A percentile compares a stretch with the other conserved stretches of the same genome.
phyloP scores from a whole-genome alignment of 106 monocot species.

The Phalaenopsis aphrodite region DNA sequence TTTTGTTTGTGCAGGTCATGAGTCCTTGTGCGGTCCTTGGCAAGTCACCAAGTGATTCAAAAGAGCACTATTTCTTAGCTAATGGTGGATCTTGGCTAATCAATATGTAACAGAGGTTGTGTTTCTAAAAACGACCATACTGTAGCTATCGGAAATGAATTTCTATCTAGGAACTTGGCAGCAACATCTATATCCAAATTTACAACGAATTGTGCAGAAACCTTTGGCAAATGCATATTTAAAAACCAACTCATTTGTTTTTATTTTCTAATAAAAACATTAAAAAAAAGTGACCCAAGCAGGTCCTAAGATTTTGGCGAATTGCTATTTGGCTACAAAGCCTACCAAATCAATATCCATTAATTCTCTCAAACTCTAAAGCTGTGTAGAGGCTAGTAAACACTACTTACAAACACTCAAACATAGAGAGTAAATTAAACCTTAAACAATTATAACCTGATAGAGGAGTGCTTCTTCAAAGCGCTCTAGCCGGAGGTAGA shows the following conservation, averaged over 20 bases:
- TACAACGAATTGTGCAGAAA: not conserved
- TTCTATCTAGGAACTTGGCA: not conserved
- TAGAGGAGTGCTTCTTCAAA: slow-evolving; percentile 60
- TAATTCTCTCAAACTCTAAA: no score
- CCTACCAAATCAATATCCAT: not conserved
- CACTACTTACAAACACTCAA: not conserved
- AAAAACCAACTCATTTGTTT: no score
- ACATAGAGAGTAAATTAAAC: not conserved
- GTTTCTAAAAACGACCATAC: not conserved
- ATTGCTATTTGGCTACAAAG: not conserved
- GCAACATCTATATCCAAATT: not conserved
- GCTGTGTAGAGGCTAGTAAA: not conserved
- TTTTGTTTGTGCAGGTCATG: no score
- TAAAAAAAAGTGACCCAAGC: no score
- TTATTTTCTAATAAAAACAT: no score
- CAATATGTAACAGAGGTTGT: not conserved
- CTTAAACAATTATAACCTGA: slow-evolving; percentile 35
- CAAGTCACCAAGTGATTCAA: no score
- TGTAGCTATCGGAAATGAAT: not conserved
- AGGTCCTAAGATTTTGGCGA: not conserved
- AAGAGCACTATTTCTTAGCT: not conserved
- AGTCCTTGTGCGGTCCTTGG: no score
- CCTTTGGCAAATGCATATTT: not conserved
- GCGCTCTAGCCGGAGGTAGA: slow-evolving; percentile 64
- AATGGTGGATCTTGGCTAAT: not conserved